phyloP scores from a whole-genome alignment of 805 yeast species.

The Candida ortonii region DNA sequence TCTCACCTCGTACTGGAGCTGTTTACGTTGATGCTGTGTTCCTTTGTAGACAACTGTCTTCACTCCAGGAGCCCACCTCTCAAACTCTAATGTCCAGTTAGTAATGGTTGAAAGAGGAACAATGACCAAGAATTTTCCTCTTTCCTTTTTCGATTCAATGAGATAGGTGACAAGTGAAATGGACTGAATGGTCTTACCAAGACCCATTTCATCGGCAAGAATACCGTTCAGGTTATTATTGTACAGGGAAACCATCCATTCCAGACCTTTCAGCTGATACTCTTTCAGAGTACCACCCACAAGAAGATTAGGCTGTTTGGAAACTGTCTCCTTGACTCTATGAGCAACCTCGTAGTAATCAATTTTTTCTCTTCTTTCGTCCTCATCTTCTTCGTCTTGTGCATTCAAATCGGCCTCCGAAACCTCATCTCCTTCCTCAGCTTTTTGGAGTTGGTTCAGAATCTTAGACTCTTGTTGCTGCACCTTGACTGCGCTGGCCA shows the following conservation, averaged over 20 bases:
- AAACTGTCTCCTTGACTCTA: constrained; percentile 62
- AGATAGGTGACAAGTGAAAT: constrained; percentile 71
- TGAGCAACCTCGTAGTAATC: constrained; percentile 86
- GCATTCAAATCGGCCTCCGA: constrained; percentile 9
- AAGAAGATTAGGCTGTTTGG: constrained; percentile 62
- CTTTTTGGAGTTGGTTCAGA: constrained; percentile 28
- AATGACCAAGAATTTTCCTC: constrained; percentile 72
- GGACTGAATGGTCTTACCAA: constrained; percentile 72
- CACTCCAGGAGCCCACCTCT: constrained; percentile 83
- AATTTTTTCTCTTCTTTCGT: constrained; percentile 60
- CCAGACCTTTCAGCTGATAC: constrained; percentile 64
- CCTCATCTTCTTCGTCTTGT: constrained; percentile 34
- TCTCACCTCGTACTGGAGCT: constrained; percentile 60
- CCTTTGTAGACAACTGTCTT: constrained; percentile 76
- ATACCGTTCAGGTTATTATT: constrained; percentile 63
- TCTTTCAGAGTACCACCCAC: constrained; percentile 80
- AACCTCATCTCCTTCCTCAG: constrained; percentile 17
- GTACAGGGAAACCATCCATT: constrained; percentile 65
- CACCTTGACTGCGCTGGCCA: constrained; percentile 73
- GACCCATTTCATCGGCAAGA: constrained; percentile 66
- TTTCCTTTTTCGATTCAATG: constrained; percentile 60
- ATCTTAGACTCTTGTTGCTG: constrained; percentile 61
- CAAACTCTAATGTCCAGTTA: constrained; percentile 83
- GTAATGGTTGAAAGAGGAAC: constrained; percentile 83
- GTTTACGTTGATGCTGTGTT: constrained; percentile 66